phyloP scores from a whole-genome alignment of 2,329 filamentous ascomycete species.

The Botrytis byssoidea region DNA sequence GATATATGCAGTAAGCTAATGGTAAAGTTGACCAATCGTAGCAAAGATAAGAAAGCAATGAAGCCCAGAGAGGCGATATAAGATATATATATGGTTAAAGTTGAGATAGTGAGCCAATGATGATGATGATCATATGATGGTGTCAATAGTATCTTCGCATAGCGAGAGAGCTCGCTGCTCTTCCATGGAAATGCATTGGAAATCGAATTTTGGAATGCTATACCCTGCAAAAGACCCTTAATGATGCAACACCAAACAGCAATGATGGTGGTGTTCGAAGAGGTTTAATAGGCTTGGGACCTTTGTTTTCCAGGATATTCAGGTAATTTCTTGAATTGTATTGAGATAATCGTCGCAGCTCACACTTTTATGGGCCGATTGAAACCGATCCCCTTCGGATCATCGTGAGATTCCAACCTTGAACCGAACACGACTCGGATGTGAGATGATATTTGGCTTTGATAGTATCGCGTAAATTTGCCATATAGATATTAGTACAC shows the following conservation, averaged over 20 bases:
- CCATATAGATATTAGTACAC: not conserved
- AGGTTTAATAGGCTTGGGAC: not conserved
- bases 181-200: not conserved
- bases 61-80: not conserved
- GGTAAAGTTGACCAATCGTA: not conserved
- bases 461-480: not conserved
- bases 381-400: not conserved
- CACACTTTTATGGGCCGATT: not conserved
- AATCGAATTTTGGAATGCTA: not conserved
- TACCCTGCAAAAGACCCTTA: not conserved
- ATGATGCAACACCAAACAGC: not conserved
- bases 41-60: not conserved
- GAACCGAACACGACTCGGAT: not conserved
- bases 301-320: not conserved
- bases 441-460: not conserved
- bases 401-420: not conserved
- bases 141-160: not conserved
- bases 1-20: slow-evolving; percentile 3
- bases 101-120: not conserved
- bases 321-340: not conserved
- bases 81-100: not conserved
- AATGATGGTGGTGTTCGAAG: not conserved
- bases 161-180: not conserved
- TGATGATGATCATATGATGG: not conserved
- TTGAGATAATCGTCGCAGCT: not conserved